Evolutionary conservation across 371 early-diverging fungal species (phyloP).

Genomic region (Mortierella sp.): DNA sequence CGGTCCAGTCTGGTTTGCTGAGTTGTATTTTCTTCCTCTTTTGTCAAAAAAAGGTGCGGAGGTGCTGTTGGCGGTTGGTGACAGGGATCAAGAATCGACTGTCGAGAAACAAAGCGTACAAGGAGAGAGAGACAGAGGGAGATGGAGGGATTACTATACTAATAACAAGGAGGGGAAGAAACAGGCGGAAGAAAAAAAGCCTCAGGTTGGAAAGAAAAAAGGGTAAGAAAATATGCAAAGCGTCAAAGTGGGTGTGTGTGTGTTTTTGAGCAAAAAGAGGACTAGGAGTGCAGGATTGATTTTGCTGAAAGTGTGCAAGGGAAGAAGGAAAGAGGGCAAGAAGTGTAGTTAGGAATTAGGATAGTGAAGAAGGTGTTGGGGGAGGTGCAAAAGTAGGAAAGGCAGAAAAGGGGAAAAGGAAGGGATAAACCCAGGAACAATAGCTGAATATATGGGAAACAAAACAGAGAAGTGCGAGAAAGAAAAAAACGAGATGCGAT

Average conservation of each 20-base stretch:
- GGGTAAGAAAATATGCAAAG: background rate
- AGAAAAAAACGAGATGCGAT: conserved; percentile 2
- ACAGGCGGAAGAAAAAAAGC: background rate
- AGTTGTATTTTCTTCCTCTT: background rate
- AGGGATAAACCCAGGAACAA: background rate
- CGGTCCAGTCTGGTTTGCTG: background rate
- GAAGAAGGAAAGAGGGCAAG: no score
- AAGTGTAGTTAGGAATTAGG: background rate
- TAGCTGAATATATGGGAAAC: background rate
- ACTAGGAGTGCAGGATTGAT: background rate
- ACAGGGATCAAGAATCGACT: background rate
- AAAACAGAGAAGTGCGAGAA: background rate
- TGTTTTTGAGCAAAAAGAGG: background rate
- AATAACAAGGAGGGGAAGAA: background rate
- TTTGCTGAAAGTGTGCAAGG: background rate
- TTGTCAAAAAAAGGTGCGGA: background rate
- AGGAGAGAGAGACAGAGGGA: background rate
- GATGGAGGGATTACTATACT: background rate
- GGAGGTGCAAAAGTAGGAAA: background rate
- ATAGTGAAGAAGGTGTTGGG: background rate
- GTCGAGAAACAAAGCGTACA: background rate
- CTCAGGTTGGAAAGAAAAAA: background rate
- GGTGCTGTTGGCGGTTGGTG: background rate
- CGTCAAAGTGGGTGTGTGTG: background rate
- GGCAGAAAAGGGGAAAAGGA: conserved; percentile 14